These are phyloP conservation scores for Martensiomyces pterosporus DNA, from an alignment of 192 early-diverging fungal species.

Conservation along the genomic window DNA sequence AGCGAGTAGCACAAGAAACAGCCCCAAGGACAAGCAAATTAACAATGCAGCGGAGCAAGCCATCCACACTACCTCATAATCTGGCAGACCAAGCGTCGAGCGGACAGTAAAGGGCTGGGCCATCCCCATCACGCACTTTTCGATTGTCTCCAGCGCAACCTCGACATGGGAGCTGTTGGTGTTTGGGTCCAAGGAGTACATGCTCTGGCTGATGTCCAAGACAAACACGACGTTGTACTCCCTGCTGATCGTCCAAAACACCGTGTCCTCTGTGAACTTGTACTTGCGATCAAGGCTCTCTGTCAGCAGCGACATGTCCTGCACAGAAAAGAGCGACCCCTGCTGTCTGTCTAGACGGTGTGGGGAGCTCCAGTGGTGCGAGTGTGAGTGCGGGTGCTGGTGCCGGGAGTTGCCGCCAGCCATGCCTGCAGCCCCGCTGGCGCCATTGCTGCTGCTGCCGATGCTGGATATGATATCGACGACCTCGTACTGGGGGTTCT, in stretches of 20 bases:
- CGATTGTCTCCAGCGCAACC: slow-evolving; percentile 43
- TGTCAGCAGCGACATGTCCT: slow-evolving; percentile 15
- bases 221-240: slow-evolving; percentile 52
- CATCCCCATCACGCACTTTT: slow-evolving; percentile 52
- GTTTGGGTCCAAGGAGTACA: slow-evolving; percentile 51
- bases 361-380: slow-evolving; percentile 11
- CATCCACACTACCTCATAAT: slow-evolving; percentile 31
- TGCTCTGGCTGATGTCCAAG: slow-evolving; percentile 53
- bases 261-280: slow-evolving; percentile 49
- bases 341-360: slow-evolving; percentile 15
- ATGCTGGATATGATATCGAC: slow-evolving; percentile 25
- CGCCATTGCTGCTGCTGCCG: not conserved
- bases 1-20: too few species aligned
- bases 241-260: slow-evolving; percentile 39
- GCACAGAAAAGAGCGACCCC: not conserved
- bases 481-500: slow-evolving; percentile 25
- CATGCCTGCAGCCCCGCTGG: not conserved
- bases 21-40: not conserved
- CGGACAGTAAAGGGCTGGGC: slow-evolving; percentile 38
- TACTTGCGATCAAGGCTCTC: slow-evolving; percentile 44
- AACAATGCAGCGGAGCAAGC: too few species aligned
- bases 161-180: slow-evolving; percentile 44
- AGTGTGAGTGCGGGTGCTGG: slow-evolving; percentile 4
- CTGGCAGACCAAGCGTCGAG: slow-evolving; percentile 31
- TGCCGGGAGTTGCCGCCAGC: slow-evolving; percentile 6